Percentiles rank a stretch among this genome's conserved stretches.
Evolutionary conservation across 176 grass and related monocot species (phyloP).

Genomic region (Aegilops longissima): DNA sequence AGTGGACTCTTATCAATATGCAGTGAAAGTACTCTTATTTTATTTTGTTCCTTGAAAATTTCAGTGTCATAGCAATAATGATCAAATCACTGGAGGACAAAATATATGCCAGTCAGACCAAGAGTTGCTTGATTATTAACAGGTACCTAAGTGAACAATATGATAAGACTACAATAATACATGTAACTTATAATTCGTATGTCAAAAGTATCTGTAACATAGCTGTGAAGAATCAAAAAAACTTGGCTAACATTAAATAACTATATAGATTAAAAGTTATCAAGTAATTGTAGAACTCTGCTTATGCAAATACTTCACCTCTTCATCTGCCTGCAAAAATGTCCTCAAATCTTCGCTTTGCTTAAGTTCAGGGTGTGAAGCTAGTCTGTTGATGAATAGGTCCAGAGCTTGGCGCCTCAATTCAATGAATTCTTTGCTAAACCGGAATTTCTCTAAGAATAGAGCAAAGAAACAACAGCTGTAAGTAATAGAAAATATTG

Average conservation of each 20-base stretch:
- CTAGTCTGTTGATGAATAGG: conserved; percentile 89
- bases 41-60: conserved; percentile 4
- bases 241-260: neutral
- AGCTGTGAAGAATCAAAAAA: neutral
- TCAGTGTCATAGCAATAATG: conserved; percentile 5
- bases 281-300: neutral
- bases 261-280: neutral
- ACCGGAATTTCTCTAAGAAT: conserved; percentile 84
- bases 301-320: conserved; percentile 54
- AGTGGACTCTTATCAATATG: neutral
- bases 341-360: conserved; percentile 83
- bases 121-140: conserved; percentile 1
- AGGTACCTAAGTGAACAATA: neutral
- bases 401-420: conserved; percentile 86
- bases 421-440: conserved; percentile 98
- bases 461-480: conserved; percentile 15
- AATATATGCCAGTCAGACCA: neutral
- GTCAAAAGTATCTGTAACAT: neutral
- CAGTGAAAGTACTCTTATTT: neutral
- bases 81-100: neutral
- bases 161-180: neutral
- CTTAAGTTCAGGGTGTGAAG: conserved; percentile 89
- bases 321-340: conserved; percentile 97
- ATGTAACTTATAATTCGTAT: neutral
- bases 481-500: neutral